These are phyloP conservation scores for Cicer arietinum DNA, from an alignment of 306 rosid genomes.

Conservation along the genomic window DNA sequence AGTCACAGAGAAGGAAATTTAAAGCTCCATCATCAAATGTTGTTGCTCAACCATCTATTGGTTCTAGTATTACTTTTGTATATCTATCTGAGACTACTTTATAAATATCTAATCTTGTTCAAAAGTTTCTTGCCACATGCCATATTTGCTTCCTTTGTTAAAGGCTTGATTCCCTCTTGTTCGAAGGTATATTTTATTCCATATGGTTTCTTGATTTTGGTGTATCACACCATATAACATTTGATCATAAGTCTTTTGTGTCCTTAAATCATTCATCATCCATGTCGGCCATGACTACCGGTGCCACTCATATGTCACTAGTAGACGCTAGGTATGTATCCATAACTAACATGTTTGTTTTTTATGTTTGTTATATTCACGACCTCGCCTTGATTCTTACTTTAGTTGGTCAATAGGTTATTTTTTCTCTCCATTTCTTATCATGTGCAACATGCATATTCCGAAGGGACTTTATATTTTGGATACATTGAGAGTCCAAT, in stretches of 20 bases:
- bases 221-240: neutral
- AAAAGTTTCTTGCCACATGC: neutral
- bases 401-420: too few species aligned
- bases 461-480: too few species aligned
- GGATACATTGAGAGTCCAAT: too few species aligned
- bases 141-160: neutral
- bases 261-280: neutral
- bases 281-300: too few species aligned
- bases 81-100: neutral
- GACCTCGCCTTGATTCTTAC: too few species aligned
- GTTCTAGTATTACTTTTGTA: neutral
- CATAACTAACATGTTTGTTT: too few species aligned
- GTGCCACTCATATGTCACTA: too few species aligned
- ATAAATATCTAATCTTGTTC: neutral
- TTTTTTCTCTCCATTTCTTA: too few species aligned
- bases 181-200: neutral
- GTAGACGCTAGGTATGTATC: too few species aligned
- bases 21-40: neutral
- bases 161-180: neutral
- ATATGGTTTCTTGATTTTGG: neutral
- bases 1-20: neutral
- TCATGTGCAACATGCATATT: too few species aligned
- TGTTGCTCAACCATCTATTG: neutral
- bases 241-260: neutral
- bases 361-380: too few species aligned